phyloP scores from a whole-genome alignment of 2,329 filamentous ascomycete genomes.

The Herpotrichia juniperi region DNA sequence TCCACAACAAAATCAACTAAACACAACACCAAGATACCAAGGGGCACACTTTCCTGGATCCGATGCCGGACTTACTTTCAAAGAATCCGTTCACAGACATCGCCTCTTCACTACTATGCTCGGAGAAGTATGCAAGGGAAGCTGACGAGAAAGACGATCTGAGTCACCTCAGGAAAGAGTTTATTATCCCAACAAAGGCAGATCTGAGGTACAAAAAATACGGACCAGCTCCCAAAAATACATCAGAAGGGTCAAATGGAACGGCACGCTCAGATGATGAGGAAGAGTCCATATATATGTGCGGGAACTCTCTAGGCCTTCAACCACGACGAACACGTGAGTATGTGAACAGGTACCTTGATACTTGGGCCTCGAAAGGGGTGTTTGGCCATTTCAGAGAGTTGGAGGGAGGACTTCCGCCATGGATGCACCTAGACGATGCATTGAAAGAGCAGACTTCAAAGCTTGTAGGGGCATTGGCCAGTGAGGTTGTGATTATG shows the following conservation, averaged over 20 bases:
- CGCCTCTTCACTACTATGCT: constrained; percentile 27
- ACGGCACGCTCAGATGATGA: constrained; percentile 35
- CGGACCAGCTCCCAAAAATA: constrained; percentile 18
- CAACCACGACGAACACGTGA: constrained; percentile 73
- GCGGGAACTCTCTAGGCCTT: constrained; percentile 86
- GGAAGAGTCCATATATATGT: constrained; percentile 74
- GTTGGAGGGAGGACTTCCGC: constrained; percentile 69
- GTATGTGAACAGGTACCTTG: constrained; percentile 74
- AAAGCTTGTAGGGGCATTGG: constrained; percentile 74
- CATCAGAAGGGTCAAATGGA: neutral
- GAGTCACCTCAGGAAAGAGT: constrained; percentile 64
- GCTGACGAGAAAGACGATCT: constrained; percentile 48
- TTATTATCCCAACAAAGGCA: constrained; percentile 75
- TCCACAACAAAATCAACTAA: neutral
- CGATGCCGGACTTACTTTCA: constrained; percentile 33
- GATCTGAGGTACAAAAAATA: constrained; percentile 69
- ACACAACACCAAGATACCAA: neutral
- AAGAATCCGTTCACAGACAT: constrained; percentile 30
- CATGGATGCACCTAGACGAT: constrained; percentile 82
- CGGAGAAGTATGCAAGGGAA: constrained; percentile 35
- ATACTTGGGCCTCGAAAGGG: constrained; percentile 83
- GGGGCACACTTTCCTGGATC: neutral
- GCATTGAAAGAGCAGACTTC: constrained; percentile 73
- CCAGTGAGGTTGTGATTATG: constrained; percentile 84
- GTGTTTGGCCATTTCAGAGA: constrained; percentile 82